Conservation (phyloP, 345 rosid species). For the Aquilaria yunnanensis region DNA sequence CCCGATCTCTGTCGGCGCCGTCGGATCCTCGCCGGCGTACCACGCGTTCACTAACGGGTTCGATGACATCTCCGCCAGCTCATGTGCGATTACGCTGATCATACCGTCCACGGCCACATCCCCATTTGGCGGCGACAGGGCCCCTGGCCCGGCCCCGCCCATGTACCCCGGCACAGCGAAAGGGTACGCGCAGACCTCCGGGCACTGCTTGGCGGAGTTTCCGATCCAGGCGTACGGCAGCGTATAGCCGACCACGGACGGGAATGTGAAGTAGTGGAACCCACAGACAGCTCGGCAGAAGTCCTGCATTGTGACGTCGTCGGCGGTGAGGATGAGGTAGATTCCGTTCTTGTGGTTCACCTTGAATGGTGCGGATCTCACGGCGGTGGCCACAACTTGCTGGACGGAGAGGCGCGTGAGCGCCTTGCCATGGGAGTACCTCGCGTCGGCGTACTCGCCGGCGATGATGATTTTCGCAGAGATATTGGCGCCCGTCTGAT, state of each 20-base stretch:
- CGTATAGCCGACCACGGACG: constrained; percentile 94
- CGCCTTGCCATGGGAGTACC: constrained; percentile 53
- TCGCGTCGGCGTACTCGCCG: constrained; percentile 53
- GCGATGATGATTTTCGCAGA: constrained; percentile 61
- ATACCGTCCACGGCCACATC: constrained; percentile 88
- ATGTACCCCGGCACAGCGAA: constrained; percentile 90
- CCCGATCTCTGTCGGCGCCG: constrained; percentile 88
- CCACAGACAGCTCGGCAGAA: constrained; percentile 97
- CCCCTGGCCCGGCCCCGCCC: constrained; percentile 62
- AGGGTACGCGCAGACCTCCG: constrained; percentile 93
- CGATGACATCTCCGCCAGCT: constrained; percentile 78
- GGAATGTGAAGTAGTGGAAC: constrained; percentile 94
- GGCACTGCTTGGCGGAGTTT: constrained; percentile 75
- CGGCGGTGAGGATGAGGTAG: constrained; percentile 67
- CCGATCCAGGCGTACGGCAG: constrained; percentile 98
- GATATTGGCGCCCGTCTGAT: constrained; percentile 92
- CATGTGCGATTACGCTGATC: constrained; percentile 96
- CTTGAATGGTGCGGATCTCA: constrained; percentile 60
- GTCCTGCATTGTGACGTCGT: constrained; percentile 78
- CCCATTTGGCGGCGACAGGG: constrained; percentile 65
- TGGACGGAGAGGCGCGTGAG: constrained; percentile 83
- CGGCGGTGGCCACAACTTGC: constrained; percentile 64
- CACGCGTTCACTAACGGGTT: constrained; percentile 92
- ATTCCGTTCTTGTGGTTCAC: constrained; percentile 86
- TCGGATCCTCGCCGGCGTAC: constrained; percentile 99